Base-by-base conservation (phyloP, 2,329 filamentous ascomycete species). In the Colletotrichum plurivorum region DNA sequence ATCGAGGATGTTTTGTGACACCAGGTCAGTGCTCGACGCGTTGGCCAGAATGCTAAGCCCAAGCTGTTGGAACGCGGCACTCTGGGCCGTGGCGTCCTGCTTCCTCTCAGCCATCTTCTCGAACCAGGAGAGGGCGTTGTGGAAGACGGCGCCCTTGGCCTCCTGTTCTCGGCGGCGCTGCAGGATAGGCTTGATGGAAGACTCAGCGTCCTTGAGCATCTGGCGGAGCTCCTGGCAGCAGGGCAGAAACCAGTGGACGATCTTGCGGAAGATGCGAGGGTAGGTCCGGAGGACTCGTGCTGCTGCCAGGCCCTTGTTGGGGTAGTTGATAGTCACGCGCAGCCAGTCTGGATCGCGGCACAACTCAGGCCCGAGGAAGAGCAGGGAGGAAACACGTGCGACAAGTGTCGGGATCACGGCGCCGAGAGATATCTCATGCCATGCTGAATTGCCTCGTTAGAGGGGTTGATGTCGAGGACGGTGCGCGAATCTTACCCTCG, bases 21-120 rank as follows among this genome's bases (percentile, higher is more conserved):
- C 39, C 13, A 77, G 59, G 55, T 82, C 78, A 1, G 79, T 79
- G 0, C 82, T 83, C 15, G 80, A 84, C 71, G 84, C 82, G 27
- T 84, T 82, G 9, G 82, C 81, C 3, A 78, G 79, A 53, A 94
- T 92, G 52, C 93, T 88, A 0, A 96, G 95, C 9, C 98, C 87
- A 27, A 94, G 85, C 76, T 97, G 93, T 46, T 93, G 94, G 10
- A 78, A 80, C 20, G 90, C 83, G 0, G 86, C 81, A 77, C 94
- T 88, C 77, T 94, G 95, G 8, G 81, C 91, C 63, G 85, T 85
- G 22, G 88, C 85, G 83, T 77, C 76, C 3, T 61, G 48, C 27
- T 55, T 56, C 56, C 53, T 55, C 25, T 5, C 31, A 18, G 79
- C 75, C 12, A 77, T 70, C 58, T 63, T 57, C 43, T 82, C 78